These are phyloP conservation scores for Vitellaria paradoxa DNA, from an alignment of 179 eudicot species.

Conservation along the genomic window DNA sequence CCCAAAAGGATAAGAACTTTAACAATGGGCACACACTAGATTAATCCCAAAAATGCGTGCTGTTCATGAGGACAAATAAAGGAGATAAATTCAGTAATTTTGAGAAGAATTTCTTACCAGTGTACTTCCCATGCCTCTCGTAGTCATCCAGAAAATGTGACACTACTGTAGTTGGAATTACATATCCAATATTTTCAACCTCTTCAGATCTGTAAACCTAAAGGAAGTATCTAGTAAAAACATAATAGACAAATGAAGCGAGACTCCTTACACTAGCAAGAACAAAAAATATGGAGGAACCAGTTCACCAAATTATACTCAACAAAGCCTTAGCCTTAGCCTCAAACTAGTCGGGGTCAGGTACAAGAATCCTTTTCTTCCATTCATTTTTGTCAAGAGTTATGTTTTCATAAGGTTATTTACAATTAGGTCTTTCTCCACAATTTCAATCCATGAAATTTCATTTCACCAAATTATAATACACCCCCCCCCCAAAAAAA, in stretches of 20 bases:
- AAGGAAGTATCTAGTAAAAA: slow-evolving; percentile 21
- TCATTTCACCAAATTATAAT: no score
- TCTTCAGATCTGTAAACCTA: slow-evolving; percentile 97
- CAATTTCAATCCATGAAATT: no score
- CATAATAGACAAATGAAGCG: slow-evolving; percentile 6
- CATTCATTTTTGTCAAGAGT: no score
- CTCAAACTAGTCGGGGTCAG: no score
- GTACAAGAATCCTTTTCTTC: no score
- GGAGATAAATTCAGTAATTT: not conserved
- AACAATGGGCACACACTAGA: slow-evolving; percentile 2
- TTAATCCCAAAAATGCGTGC: not conserved
- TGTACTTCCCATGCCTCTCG: slow-evolving; percentile 89
- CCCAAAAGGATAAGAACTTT: not conserved
- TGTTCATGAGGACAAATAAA: slow-evolving; percentile 6
- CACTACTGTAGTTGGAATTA: slow-evolving; percentile 90
- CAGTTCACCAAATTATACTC: not conserved
- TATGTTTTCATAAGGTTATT: no score
- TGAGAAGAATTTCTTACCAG: slow-evolving; percentile 48
- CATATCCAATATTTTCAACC: slow-evolving; percentile 92
- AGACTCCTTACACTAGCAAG: not conserved
- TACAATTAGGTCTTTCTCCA: no score
- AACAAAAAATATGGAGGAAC: not conserved
- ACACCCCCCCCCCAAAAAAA: no score
- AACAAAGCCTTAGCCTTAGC: not conserved
- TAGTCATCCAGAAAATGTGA: slow-evolving; percentile 91